phyloP scores from a whole-genome alignment of 2,329 filamentous ascomycete genomes.

The Colletotrichum sp. region DNA sequence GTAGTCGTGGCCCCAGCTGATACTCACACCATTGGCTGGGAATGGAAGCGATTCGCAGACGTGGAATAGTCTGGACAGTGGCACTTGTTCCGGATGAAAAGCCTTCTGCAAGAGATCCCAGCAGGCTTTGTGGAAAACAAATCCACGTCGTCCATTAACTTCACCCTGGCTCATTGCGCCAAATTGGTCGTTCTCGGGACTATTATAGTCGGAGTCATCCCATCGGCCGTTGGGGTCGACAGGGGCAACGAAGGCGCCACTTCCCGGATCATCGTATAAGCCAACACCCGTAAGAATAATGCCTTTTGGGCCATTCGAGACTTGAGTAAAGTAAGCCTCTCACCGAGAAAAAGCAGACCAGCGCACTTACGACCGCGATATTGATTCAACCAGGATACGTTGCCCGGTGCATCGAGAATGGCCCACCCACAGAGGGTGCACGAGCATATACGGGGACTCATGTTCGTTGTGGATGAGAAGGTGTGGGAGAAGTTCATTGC shows the following conservation, averaged over 20 bases:
- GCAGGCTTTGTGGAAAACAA: neutral
- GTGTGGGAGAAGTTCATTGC: too few species aligned
- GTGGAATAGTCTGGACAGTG: neutral
- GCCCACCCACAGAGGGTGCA: neutral
- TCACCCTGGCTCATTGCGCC: neutral
- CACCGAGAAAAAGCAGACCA: too few species aligned
- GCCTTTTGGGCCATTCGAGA: fast-evolving
- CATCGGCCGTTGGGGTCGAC: neutral
- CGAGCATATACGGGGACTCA: neutral
- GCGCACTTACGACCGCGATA: neutral
- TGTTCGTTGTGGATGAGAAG: too few species aligned
- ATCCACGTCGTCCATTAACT: neutral
- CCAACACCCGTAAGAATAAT: neutral
- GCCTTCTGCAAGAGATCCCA: neutral
- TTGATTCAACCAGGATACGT: neutral
- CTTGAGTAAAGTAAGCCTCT: neutral
- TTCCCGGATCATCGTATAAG: neutral
- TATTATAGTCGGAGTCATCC: neutral
- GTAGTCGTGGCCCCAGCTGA: neutral
- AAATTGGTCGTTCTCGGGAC: neutral
- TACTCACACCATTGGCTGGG: neutral
- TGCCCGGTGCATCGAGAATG: neutral
- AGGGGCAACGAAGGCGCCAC: neutral
- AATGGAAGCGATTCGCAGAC: neutral
- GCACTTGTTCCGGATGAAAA: neutral